Base-by-base conservation (phyloP, 768 basidiomycete genomes). In the Russula sp. region DNA sequence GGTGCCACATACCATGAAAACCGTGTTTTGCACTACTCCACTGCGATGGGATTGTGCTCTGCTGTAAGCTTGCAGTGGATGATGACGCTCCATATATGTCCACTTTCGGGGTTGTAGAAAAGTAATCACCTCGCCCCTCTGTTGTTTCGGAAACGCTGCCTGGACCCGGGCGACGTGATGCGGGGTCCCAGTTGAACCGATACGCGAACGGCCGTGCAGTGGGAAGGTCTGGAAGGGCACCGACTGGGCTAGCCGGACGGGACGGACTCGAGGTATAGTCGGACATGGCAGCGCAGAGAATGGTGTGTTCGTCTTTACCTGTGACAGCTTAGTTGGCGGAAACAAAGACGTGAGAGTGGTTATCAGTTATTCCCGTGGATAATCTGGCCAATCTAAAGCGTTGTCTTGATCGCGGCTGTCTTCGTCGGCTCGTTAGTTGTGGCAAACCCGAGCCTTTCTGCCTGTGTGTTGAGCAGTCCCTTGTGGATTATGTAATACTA, bases 1-100 rank as follows among this genome's bases (percentile, higher is more conserved):
- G 8, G 7, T 9, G 31, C 32, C 34, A 74, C 83, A 61, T 72
- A 91, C 93, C 93, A 72, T 96, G 90, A 76, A 96, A 95, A 8
- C 94, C 94, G 68, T 91, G 87, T 50, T 82, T 84, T 16, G 87
- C 78, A 71, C 89, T 90, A 69, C 87, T 89, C 90, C 90, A 93
- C 71, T 87, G 83, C 31, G 77, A 71, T 0, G 86, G 84, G 40
- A 86, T 73, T 10, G 81, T 73, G 47, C 78, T 78, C 31, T 78
- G 72, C 1, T 79, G 77, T 35, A 85, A 78, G 57, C 76, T 77
- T 9, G 79, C 68, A 2, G 81, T 70, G 9, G 85, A 85, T 22
- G 57, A 55, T 18, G 78, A 73, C 67, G 80, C 80, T 61, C 83
- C 71, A 56, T 75, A 71, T 55, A 75, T 72, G 40, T 79, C 80